phyloP scores from a whole-genome alignment of 306 rosid species.

The Alnus glutinosa region DNA sequence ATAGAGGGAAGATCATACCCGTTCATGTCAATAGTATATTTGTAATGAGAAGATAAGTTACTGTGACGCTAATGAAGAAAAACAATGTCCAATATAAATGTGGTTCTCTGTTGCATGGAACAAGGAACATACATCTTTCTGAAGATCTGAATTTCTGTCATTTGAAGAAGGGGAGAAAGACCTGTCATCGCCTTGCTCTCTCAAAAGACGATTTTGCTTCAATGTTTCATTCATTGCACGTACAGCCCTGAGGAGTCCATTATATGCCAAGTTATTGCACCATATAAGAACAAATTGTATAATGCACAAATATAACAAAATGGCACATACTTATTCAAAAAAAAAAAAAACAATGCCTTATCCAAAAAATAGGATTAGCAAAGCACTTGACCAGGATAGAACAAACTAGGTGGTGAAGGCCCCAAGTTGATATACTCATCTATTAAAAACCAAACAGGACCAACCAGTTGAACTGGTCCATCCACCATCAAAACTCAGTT shows the following conservation, averaged over 20 bases:
- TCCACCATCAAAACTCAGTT: conserved; percentile 21
- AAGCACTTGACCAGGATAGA: not conserved
- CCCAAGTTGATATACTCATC: not conserved
- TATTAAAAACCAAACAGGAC: not conserved
- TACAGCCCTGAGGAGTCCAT: conserved; percentile 72
- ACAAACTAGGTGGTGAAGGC: not conserved
- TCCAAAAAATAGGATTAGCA: not conserved
- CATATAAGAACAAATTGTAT: not conserved
- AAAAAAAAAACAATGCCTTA: not conserved
- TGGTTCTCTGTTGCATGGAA: conserved; percentile 2
- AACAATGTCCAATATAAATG: not conserved
- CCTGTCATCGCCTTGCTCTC: conserved; percentile 65
- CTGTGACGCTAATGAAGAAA: not conserved
- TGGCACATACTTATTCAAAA: not conserved
- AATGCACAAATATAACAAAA: conserved; percentile 4
- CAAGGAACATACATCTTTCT: conserved; percentile 47
- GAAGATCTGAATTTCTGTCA: conserved; percentile 45
- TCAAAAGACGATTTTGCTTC: conserved; percentile 89
- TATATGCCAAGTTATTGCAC: conserved; percentile 32
- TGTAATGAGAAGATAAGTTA: not conserved
- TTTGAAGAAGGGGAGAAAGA: conserved; percentile 56
- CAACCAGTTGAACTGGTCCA: not conserved
- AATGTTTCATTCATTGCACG: conserved; percentile 95
- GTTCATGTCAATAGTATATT: not conserved
- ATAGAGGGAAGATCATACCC: not conserved